These are phyloP conservation scores for Aschersonia sp. DNA, from an alignment of 2,329 filamentous ascomycete genomes.

Conservation along the genomic window DNA sequence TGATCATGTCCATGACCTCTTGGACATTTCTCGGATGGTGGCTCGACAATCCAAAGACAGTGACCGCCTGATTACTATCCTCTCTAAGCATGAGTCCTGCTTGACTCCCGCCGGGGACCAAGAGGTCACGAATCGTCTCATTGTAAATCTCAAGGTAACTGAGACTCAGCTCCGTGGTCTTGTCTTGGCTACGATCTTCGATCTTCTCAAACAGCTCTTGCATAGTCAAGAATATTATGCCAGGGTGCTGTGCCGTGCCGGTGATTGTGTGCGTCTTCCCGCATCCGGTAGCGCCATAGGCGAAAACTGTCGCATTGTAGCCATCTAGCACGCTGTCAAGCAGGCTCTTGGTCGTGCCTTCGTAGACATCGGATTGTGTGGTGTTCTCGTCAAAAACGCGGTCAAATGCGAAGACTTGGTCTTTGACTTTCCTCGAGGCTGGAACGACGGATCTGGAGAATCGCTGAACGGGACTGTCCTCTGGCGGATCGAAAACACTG, in stretches of 20 bases:
- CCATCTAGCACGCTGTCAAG: conserved; percentile 91
- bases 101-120: conserved; percentile 75
- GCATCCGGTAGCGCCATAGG: conserved; percentile 93
- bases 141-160: conserved; percentile 99
- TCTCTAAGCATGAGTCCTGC: conserved; percentile 82
- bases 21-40: conserved; percentile 83
- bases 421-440: conserved; percentile 83
- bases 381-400: conserved; percentile 93
- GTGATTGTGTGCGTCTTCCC: conserved; percentile 98
- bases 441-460: conserved; percentile 73
- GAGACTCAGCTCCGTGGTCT: conserved; percentile 76
- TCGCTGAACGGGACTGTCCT: conserved; percentile 81
- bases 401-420: conserved; percentile 95
- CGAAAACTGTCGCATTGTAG: conserved; percentile 97
- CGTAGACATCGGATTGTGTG: conserved; percentile 85
- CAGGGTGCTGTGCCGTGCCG: conserved; percentile 80
- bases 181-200: conserved; percentile 69
- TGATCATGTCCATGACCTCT: conserved; percentile 99
- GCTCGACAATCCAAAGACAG: conserved; percentile 78
- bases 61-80: conserved; percentile 85
- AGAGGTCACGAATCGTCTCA: conserved; percentile 88
- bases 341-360: conserved; percentile 76
- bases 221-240: conserved; percentile 98
- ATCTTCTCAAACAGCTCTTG: conserved; percentile 97
- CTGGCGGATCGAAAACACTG: conserved; percentile 92